Evolutionary conservation across 441 rosid species (phyloP).

Genomic region (Populus hybrid): DNA sequence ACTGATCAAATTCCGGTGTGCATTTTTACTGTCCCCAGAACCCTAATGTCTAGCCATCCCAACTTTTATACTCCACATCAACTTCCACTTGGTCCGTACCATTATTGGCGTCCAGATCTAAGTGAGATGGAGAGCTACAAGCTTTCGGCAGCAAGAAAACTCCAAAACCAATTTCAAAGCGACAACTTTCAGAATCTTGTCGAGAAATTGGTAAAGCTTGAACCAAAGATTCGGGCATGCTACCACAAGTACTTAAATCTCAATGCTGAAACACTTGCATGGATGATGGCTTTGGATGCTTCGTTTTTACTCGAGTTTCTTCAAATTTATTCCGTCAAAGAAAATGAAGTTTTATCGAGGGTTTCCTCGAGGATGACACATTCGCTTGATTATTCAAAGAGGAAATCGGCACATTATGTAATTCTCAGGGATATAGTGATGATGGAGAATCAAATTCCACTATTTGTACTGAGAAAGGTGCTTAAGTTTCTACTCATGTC

Average conservation of each 20-base stretch:
- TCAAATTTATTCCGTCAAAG: slow-evolving; percentile 32
- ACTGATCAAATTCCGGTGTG: slow-evolving; percentile 32
- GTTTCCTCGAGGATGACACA: slow-evolving; percentile 41
- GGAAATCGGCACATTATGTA: slow-evolving; percentile 48
- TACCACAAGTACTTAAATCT: slow-evolving; percentile 56
- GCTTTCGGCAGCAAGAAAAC: slow-evolving; percentile 41
- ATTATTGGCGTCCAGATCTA: slow-evolving; percentile 60
- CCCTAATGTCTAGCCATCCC: slow-evolving; percentile 38
- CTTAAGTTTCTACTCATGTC: slow-evolving; percentile 42
- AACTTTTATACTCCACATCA: slow-evolving; percentile 66
- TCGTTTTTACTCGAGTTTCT: slow-evolving; percentile 68
- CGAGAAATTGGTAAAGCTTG: slow-evolving; percentile 36
- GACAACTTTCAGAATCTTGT: slow-evolving; percentile 41
- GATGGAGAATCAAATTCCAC: slow-evolving; percentile 79
- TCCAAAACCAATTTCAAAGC: slow-evolving; percentile 31
- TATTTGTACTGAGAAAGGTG: slow-evolving; percentile 49
- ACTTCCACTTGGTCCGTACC: slow-evolving; percentile 72
- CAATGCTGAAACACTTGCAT: slow-evolving; percentile 52
- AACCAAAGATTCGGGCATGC: slow-evolving; percentile 43
- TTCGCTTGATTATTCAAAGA: slow-evolving; percentile 38
- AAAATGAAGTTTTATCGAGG: slow-evolving; percentile 21
- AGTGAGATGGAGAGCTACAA: slow-evolving; percentile 67
- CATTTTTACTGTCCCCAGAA: slow-evolving; percentile 62
- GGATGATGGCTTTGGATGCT: slow-evolving; percentile 84
- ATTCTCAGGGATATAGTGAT: slow-evolving; percentile 69